A percentile compares a stretch with the other conserved stretches of the same genome.
These are phyloP conservation scores for Pulveroboletus sp. DNA, from an alignment of 768 basidiomycete genomes.

Conservation along the genomic window DNA sequence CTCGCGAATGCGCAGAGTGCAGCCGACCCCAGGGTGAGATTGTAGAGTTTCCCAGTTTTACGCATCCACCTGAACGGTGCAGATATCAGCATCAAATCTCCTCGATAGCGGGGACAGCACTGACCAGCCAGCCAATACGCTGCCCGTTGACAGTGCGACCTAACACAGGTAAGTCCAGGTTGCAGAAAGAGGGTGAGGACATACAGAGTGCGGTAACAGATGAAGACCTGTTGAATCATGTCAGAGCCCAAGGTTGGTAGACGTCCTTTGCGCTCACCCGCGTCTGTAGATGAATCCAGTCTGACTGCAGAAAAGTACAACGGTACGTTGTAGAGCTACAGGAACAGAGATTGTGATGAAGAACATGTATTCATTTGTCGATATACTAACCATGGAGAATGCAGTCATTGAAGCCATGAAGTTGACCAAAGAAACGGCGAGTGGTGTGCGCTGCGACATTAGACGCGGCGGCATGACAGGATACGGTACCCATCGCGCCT, in stretches of 20 bases:
- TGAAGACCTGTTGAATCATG: slow-evolving; percentile 57
- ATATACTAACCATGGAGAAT: slow-evolving; percentile 63
- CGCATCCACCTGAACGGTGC: slow-evolving; percentile 65
- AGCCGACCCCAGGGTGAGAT: slow-evolving; percentile 64
- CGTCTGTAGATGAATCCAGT: slow-evolving; percentile 57
- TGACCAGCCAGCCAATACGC: slow-evolving; percentile 83
- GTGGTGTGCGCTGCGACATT: slow-evolving; percentile 70
- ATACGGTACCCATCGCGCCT: slow-evolving; percentile 70
- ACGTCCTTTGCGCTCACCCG: slow-evolving; percentile 48
- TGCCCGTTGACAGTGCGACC: slow-evolving; percentile 80
- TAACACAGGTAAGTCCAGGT: slow-evolving; percentile 29
- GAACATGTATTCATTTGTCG: background rate
- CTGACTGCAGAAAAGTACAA: slow-evolving; percentile 86
- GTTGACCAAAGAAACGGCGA: slow-evolving; percentile 77
- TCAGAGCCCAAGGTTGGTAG: slow-evolving; percentile 7
- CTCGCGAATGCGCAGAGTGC: slow-evolving; percentile 55
- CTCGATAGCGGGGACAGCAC: slow-evolving; percentile 20
- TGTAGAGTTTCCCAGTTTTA: slow-evolving; percentile 80
- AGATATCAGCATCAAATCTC: slow-evolving; percentile 3
- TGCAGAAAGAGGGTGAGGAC: slow-evolving; percentile 18
- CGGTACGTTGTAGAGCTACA: slow-evolving; percentile 79
- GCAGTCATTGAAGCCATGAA: slow-evolving; percentile 72
- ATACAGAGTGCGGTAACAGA: slow-evolving; percentile 84
- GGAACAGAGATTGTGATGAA: slow-evolving; percentile 2
- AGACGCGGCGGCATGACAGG: slow-evolving; percentile 89